Conservation (phyloP, 305 asterid genomes). For the Solanum aculeatissimum region DNA sequence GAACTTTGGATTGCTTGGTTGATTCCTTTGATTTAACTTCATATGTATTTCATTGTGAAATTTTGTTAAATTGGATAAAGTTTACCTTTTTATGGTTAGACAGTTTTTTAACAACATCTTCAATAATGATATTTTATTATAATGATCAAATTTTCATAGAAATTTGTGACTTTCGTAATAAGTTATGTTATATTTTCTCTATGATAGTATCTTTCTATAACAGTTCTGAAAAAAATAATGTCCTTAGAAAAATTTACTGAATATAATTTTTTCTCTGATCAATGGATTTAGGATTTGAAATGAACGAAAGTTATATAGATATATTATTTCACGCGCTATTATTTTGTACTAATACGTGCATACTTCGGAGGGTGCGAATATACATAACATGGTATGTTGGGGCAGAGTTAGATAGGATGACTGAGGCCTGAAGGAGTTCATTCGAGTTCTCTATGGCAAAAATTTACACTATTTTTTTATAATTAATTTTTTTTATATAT, state of each 20-base stretch:
- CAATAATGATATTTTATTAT: background rate
- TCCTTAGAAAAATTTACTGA: no score
- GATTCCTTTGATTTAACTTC: background rate
- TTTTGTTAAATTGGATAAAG: background rate
- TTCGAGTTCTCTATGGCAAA: background rate
- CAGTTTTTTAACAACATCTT: background rate
- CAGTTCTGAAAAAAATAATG: no score
- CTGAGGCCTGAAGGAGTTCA: background rate
- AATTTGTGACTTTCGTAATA: background rate
- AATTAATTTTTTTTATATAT: background rate
- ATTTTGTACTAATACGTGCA: background rate
- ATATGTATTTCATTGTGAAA: background rate
- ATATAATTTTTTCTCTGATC: no score
- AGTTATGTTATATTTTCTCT: background rate
- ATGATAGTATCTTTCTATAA: no score
- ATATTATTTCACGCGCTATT: background rate
- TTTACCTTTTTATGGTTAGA: background rate
- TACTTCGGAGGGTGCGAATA: background rate
- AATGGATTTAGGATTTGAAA: background rate
- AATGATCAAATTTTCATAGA: background rate
- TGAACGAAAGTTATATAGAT: background rate
- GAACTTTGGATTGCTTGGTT: background rate
- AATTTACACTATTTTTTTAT: background rate
- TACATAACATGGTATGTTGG: no score
- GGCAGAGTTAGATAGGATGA: fast-evolving